These are phyloP conservation scores for Lithospermum erythrorhizon DNA, from an alignment of 257 asterid genomes.

Conservation along the genomic window DNA sequence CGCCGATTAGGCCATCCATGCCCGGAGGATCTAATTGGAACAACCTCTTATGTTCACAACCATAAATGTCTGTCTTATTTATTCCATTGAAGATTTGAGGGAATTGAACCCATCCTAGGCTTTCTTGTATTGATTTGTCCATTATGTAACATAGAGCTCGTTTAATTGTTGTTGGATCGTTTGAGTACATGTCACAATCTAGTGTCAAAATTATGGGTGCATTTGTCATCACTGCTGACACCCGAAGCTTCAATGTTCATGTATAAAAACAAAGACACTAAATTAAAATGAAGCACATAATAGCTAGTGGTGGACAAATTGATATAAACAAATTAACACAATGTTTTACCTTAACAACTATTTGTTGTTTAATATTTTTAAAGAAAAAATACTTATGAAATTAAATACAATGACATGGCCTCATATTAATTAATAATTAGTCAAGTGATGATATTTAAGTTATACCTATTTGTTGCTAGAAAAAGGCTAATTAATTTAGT, in stretches of 20 bases:
- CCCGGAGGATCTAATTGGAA: slow-evolving; percentile 41
- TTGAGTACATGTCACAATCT: slow-evolving; percentile 82
- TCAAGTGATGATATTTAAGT: too few relatives aligned
- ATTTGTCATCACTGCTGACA: slow-evolving; percentile 56
- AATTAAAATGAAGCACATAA: too few relatives aligned
- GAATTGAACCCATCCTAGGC: slow-evolving; percentile 50
- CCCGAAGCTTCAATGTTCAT: slow-evolving; percentile 41
- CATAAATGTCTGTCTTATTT: slow-evolving; percentile 54
- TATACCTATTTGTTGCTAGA: too few relatives aligned
- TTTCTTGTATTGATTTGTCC: slow-evolving; percentile 26
- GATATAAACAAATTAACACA: too few relatives aligned
- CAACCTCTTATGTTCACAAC: slow-evolving; percentile 35
- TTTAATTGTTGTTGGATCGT: slow-evolving; percentile 48
- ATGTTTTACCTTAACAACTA: too few relatives aligned
- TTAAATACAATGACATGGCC: too few relatives aligned
- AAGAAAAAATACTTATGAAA: too few relatives aligned
- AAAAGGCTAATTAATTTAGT: too few relatives aligned
- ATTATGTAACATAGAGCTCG: slow-evolving; percentile 33
- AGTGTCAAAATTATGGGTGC: slow-evolving; percentile 56
- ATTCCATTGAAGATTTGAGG: slow-evolving; percentile 63
- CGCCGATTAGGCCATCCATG: slow-evolving; percentile 59
- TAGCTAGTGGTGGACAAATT: neutral
- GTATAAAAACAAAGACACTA: neutral
- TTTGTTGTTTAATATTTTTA: too few relatives aligned
- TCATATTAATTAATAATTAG: too few relatives aligned